Conservation (phyloP, 768 basidiomycete species). For the Boletus huronensis region DNA sequence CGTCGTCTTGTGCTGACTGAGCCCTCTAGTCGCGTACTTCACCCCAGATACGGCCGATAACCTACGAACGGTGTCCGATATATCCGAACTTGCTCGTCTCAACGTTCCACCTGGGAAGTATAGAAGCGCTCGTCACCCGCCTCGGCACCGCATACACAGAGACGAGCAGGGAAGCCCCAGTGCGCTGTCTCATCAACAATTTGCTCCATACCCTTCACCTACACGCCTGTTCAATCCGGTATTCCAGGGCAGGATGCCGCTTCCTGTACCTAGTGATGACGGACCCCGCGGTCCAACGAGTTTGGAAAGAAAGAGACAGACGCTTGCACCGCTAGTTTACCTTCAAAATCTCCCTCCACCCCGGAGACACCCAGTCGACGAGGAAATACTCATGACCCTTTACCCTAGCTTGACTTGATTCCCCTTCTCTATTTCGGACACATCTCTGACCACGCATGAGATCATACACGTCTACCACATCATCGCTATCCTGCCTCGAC, state of each 20-base stretch:
- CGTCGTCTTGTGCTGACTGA: constrained; percentile 1
- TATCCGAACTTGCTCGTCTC: constrained; percentile 50
- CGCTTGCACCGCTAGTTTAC: constrained; percentile 62
- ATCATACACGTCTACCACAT: constrained; percentile 1
- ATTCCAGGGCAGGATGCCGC: constrained; percentile 1
- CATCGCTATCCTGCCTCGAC: constrained; percentile 8
- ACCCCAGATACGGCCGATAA: constrained; percentile 57
- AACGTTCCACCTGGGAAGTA: constrained; percentile 60
- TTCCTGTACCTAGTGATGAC: not conserved
- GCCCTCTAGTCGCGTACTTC: constrained; percentile 66
- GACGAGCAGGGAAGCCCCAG: constrained; percentile 22
- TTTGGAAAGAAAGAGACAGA: constrained; percentile 23
- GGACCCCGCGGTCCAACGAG: not conserved
- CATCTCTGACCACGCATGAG: constrained; percentile 8
- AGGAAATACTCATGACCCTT: constrained; percentile 65
- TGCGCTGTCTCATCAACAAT: constrained; percentile 22
- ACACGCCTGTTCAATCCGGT: constrained; percentile 15
- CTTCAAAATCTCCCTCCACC: constrained; percentile 57
- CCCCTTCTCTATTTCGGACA: constrained; percentile 12
- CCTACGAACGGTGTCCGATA: constrained; percentile 57
- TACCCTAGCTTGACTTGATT: constrained; percentile 32
- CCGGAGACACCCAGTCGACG: constrained; percentile 67
- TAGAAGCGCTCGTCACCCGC: constrained; percentile 59
- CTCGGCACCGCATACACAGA: constrained; percentile 36
- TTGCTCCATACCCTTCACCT: constrained; percentile 32